Conservation (phyloP, 352 stramenopile genomes). For the Poterioochromonas sp. region DNA sequence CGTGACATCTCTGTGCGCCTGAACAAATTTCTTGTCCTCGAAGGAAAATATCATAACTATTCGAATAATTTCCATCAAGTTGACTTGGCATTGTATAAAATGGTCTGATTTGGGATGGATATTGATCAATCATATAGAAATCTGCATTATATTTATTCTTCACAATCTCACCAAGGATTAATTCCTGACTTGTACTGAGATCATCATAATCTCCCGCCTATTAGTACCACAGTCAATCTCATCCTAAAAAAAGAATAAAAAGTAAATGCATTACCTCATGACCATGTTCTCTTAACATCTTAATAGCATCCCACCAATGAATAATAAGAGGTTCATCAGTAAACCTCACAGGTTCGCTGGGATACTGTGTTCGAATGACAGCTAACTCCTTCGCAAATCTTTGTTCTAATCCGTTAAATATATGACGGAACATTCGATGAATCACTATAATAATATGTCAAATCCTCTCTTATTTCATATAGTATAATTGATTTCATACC, state of each 20-base stretch:
- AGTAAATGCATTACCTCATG: constrained; percentile 9
- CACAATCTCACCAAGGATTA: constrained; percentile 83
- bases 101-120: constrained; percentile 87
- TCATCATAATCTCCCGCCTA: constrained; percentile 46
- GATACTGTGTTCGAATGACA: constrained; percentile 88
- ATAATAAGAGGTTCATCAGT: constrained; percentile 79
- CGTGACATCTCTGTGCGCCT: constrained; percentile 95
- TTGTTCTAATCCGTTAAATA: constrained; percentile 93
- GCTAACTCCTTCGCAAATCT: constrained; percentile 85
- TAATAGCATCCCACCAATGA: constrained; percentile 82
- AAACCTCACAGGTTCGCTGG: constrained; percentile 92
- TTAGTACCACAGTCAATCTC: neutral
- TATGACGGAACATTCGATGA: constrained; percentile 96
- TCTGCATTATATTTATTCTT: constrained; percentile 97
- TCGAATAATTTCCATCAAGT: constrained; percentile 64
- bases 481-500: neutral
- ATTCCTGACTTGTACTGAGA: constrained; percentile 90
- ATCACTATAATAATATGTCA: constrained; percentile 56
- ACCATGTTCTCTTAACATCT: constrained; percentile 60
- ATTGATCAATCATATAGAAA: constrained; percentile 99
- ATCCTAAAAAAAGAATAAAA: neutral
- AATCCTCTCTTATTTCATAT: neutral
- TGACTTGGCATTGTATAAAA: constrained; percentile 99
- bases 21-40: constrained; percentile 98
- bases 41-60: constrained; percentile 99